phyloP scores from a whole-genome alignment of 352 stramenopile species.

The Plasmopara viticola region DNA sequence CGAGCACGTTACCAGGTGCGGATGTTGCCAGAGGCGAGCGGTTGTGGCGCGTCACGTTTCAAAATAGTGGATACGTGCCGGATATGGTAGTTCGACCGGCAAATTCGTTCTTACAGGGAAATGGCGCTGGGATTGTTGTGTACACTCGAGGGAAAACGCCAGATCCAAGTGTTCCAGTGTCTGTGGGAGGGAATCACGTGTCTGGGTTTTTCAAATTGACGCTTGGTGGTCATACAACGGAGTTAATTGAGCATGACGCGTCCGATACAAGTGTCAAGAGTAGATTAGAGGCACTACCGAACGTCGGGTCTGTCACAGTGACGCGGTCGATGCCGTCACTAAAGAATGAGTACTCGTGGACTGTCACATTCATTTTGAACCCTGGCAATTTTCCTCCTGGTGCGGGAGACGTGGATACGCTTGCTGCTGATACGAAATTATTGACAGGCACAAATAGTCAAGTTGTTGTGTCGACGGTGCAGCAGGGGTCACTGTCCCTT shows the following conservation, averaged over 20 bases:
- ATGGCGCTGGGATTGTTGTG: conserved; percentile 76
- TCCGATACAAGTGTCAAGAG: conserved; percentile 89
- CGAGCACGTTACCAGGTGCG: conserved; percentile 27
- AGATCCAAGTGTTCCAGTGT: conserved; percentile 29
- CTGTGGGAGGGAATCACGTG: conserved; percentile 85
- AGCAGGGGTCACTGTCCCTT: conserved; percentile 48
- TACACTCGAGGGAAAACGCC: conserved; percentile 58
- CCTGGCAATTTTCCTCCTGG: conserved; percentile 89
- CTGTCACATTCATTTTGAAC: conserved; percentile 90
- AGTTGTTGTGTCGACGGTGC: conserved; percentile 25
- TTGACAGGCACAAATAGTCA: conserved; percentile 43
- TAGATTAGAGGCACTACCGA: conserved; percentile 88
- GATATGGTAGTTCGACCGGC: conserved; percentile 61
- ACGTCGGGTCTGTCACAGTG: conserved; percentile 89
- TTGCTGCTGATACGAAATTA: conserved; percentile 34
- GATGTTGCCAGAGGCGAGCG: conserved; percentile 38
- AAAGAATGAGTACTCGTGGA: conserved; percentile 90
- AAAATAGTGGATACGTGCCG: conserved; percentile 88
- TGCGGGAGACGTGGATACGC: conserved; percentile 46
- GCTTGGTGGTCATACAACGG: conserved; percentile 84
- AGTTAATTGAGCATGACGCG: conserved; percentile 88
- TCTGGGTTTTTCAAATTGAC: conserved; percentile 84
- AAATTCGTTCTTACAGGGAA: conserved; percentile 82
- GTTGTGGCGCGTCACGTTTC: conserved; percentile 89
- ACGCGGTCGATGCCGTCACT: conserved; percentile 72